Base-by-base conservation (phyloP, 179 eudicot species). In the Sideroxylon spinosum region DNA sequence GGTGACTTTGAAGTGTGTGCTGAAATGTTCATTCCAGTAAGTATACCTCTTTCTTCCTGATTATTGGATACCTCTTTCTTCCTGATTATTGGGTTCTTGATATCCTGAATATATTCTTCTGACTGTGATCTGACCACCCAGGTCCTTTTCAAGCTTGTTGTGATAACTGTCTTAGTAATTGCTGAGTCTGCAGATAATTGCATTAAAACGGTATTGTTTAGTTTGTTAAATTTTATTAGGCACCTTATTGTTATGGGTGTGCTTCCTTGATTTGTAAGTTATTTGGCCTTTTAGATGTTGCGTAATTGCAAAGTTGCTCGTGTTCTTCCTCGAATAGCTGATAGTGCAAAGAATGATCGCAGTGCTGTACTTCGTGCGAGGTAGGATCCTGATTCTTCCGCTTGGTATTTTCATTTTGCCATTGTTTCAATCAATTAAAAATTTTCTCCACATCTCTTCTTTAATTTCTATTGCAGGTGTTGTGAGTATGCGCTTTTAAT, bases 181-280 rank as follows among this genome's bases (percentile, higher is more conserved):
- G 94, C 94, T 59, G 99, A 96, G 87, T 96, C 99, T 78, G 97
- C 99, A 9, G 98, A 96, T 87, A 96, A 94, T 82, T 96, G 99
- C 90, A 96, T 96, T 66, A 96, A 96, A 85, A 96, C 98, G 92
- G 99, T 96, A 92, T 74, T 50, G 73, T 71, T 81, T 57, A 28
- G 52, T 7, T 9, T 55, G 1, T 67, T n/a, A 28, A 44, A 0
- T 12, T 17, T 79, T 76, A 28, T 48, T 65, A 56, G 9, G 61
- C 29, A 46, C 22, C 37, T 73, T 44, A 66, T 66, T 22, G 13
- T 68, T 62, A 49, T 53, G 59, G 28, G 49, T 74, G 6, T 75
- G 68, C 28, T 70, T 68, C 9, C 53, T 29, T 29, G 14, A 59
- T 69, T 81, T 61, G 50, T 63, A 59, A 66, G 71, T 17, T 44